A percentile compares a stretch with the other conserved stretches of the same genome.
Evolutionary conservation across 1,284 basidiomycete genomes (phyloP).

Genomic region (Polyporus tsugae): DNA sequence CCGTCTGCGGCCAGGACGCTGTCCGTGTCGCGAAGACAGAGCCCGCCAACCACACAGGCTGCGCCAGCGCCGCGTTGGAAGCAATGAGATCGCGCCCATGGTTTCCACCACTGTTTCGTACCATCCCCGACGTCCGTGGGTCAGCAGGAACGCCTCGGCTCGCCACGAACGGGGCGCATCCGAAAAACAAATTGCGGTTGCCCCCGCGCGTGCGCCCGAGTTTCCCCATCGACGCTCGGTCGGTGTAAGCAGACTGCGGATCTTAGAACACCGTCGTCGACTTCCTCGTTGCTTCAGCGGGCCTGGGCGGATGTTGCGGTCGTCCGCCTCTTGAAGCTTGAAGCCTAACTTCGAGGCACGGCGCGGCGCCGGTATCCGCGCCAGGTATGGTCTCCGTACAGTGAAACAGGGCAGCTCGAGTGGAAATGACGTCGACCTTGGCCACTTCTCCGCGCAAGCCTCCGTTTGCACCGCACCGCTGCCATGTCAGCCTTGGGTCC

Average conservation of each 20-base stretch:
- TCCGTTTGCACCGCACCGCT: no score
- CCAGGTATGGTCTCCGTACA: not conserved
- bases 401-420: constrained; percentile 1
- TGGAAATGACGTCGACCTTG: no score
- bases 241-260: no score
- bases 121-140: not conserved
- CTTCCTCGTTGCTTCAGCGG: not conserved
- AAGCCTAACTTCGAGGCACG: not conserved
- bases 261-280: not conserved
- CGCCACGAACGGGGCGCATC: not conserved
- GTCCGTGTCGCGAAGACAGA: not conserved
- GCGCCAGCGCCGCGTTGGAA: not conserved
- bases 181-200: not conserved
- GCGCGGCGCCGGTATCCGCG: not conserved
- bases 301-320: not conserved
- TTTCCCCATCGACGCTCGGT: not conserved
- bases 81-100: constrained; percentile 6
- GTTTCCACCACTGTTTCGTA: not conserved
- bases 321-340: not conserved
- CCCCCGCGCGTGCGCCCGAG: not conserved
- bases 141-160: not conserved
- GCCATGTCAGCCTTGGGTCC: no score
- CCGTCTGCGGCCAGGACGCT: no score
- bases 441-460: no score
- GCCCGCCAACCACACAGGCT: not conserved